Evolutionary conservation across 768 basidiomycete species (phyloP), one percentile per base, ranked within the genome.

Genomic region (Sutorius australiensis): DNA sequence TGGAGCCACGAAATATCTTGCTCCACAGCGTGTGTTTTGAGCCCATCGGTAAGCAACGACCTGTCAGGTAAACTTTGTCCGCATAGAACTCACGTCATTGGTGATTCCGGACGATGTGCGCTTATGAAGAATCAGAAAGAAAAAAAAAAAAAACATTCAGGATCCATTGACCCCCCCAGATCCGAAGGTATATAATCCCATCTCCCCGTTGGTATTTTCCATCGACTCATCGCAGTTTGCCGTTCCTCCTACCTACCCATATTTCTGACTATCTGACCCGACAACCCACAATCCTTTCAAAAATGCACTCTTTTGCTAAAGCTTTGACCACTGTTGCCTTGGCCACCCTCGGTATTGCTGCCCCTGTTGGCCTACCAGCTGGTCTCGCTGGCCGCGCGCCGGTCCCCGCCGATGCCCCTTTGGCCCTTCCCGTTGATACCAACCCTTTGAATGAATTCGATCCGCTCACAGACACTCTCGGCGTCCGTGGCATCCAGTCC

Each of bases 301-400:
- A 64, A 53, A 75, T 75, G 74, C 66, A 59, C 63, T 73, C 70
- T 50, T 71, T 72, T 46, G 34, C 65, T 48, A 48, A 58, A 51
- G 43, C 58, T 59, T 46, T 68, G 57, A 44, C 67, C 46, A 50
- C 59, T 53, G 61, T 64, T 21, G 58, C 72, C 44, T 64, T 74
- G 49, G 64, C 64, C 50, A 52, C 66, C 49, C 46, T 71, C 55
- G 43, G 63, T n/a, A 50, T 51, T 21, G 59, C 67, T 41, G 61
- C 63, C 24, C 62, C 71, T 2, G 36, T 64, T 21, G 11, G 5
- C 21, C 16, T 28, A 0, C 24, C 42, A 9, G 19, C 1, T 16
- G 14, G 8, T 7, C 12, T 21, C 32, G 3, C 38, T 10, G 8
- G 2, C 33, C 16, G 43, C n/a, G 17, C 11, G 9, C 2, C 37